Base-by-base conservation (phyloP, 2,329 filamentous ascomycete species). In the Fusarium algeriense region DNA sequence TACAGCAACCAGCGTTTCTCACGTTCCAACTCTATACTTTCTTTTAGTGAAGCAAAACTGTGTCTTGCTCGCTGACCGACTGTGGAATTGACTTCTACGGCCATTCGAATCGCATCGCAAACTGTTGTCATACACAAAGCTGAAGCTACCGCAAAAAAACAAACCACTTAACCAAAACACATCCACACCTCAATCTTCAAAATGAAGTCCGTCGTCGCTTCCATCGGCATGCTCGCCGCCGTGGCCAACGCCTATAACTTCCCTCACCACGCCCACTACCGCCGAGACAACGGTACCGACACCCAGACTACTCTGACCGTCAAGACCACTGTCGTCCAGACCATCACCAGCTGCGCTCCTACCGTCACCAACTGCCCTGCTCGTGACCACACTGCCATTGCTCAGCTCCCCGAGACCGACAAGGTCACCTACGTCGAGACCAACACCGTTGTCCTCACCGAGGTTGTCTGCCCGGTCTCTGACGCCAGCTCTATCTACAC, bases 341-440 rank as follows among this genome's bases (percentile, higher is more conserved):
- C 88, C 79, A 83, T 89, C 80, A 89, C 84, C 75, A 88, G 86
- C 63, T 90, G 88, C 78, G 86, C 83, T 69, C 81, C 88, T 60
- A 86, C 85, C 61, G 84, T 88, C 77, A 88, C 87, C 79, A 81
- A 89, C 87, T 90, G 88, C 80, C 82, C 83, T 60, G 79, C 79
- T 67, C 67, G 67, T 57, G 75, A 77, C 63, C 49, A 77, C 67
- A 76, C 79, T 26, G 80, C 73, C 55, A 74, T 81, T 55, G 78
- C 78, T 55, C 73, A 76, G 64, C 75, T 83, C 49, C 80, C 82
- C 63, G 78, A 79, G 69, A 73, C 76, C 17, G 78, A 81, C 69
- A 79, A 78, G 75, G 65, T 73, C 55, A 77, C 78, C 61, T 67
- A 76, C 58, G 71, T 80, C 50, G 78, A 81, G 64, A 84, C 83